phyloP scores from a whole-genome alignment of 768 basidiomycete species.

The Rhodotorula paludigena region DNA sequence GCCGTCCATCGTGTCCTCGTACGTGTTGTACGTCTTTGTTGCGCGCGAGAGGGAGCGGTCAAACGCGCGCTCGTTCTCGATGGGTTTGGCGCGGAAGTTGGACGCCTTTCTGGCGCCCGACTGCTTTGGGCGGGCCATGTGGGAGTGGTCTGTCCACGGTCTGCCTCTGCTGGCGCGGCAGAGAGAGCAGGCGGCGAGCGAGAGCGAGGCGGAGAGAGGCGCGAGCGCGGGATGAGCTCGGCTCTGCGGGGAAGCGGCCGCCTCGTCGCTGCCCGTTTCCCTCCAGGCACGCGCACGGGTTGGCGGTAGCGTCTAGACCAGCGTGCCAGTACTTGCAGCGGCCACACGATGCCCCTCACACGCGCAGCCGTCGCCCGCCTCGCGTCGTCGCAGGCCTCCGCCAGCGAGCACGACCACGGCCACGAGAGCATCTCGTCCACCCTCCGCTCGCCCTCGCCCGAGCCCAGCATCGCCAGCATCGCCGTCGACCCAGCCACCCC shows the following conservation, averaged over 20 bases:
- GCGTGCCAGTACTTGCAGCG: too few species aligned
- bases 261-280: too few species aligned
- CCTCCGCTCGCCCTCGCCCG: not conserved
- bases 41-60: not conserved
- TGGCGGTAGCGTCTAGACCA: too few species aligned
- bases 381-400: not conserved
- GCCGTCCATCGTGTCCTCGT: slow-evolving; percentile 19
- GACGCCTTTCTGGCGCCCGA: slow-evolving; percentile 28
- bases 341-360: slow-evolving; percentile 2
- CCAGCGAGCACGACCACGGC: not conserved
- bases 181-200: not conserved
- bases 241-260: not conserved
- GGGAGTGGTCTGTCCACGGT: not conserved
- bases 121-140: slow-evolving; percentile 10
- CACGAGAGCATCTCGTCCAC: slow-evolving; percentile 4
- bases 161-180: not conserved
- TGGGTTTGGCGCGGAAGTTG: slow-evolving; percentile 17
- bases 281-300: too few species aligned
- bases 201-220: not conserved
- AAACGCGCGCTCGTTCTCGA: slow-evolving; percentile 6
- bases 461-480: not conserved
- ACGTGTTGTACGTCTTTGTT: slow-evolving; percentile 1
- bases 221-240: not conserved
- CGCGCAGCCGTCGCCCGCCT: not conserved
- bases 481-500: too few species aligned